These are phyloP conservation scores for Massarina eburnea DNA, from an alignment of 2,329 filamentous ascomycete species.

Conservation along the genomic window DNA sequence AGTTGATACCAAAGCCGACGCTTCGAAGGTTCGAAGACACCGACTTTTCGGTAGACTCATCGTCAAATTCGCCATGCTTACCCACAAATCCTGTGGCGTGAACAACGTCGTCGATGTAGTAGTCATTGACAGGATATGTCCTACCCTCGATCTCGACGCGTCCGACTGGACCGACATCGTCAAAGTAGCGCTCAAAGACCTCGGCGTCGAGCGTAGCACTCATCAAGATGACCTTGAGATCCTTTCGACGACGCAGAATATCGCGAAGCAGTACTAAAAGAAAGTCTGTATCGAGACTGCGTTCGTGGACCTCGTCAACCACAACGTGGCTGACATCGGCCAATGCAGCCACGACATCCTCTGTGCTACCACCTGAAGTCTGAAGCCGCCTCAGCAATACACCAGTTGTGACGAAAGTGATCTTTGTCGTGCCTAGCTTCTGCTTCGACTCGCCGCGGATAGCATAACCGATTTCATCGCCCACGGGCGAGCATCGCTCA, in stretches of 20 bases:
- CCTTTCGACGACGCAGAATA: slow-evolving; percentile 71
- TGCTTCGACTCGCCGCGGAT: slow-evolving; percentile 88
- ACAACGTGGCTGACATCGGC: slow-evolving; percentile 93
- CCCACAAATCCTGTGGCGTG: slow-evolving; percentile 71
- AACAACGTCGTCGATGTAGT: slow-evolving; percentile 86
- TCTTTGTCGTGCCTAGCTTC: slow-evolving; percentile 71
- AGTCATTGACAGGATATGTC: slow-evolving; percentile 87
- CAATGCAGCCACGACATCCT: slow-evolving; percentile 78
- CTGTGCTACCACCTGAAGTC: slow-evolving; percentile 76
- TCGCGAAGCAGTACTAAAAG: slow-evolving; percentile 83
- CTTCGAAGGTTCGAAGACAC: slow-evolving; percentile 46
- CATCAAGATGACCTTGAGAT: slow-evolving; percentile 92
- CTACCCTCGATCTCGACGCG: slow-evolving; percentile 84
- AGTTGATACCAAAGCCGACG: slow-evolving; percentile 80
- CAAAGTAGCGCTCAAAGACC: slow-evolving; percentile 84
- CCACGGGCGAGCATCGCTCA: slow-evolving; percentile 79
- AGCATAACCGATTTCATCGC: slow-evolving; percentile 86
- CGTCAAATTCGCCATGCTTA: slow-evolving; percentile 53
- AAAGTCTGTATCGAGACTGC: slow-evolving; percentile 93
- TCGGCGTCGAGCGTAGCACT: slow-evolving; percentile 90
- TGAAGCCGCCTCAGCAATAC: slow-evolving; percentile 89
- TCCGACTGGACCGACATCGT: slow-evolving; percentile 69
- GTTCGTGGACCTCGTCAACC: slow-evolving; percentile 95
- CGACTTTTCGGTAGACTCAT: slow-evolving; percentile 51
- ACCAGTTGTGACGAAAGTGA: slow-evolving; percentile 95